Conservation (phyloP, 306 rosid genomes). For the Glycine tomentella region DNA sequence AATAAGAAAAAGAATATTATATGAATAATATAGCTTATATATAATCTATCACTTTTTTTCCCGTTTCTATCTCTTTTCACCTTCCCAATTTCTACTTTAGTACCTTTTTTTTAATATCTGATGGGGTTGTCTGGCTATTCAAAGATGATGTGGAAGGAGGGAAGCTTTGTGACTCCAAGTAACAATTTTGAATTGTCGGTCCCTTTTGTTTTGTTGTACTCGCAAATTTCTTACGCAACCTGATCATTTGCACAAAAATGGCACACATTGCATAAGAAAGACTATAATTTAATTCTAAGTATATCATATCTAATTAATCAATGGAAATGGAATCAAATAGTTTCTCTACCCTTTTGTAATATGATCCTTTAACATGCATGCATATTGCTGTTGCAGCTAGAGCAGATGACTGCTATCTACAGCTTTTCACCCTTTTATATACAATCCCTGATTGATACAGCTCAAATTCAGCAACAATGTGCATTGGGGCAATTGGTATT, state of each 20-base stretch:
- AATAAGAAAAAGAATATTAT: neutral
- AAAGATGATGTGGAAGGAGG: slow-evolving; percentile 61
- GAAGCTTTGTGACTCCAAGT: slow-evolving; percentile 48
- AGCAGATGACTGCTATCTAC: slow-evolving; percentile 48
- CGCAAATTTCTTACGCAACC: slow-evolving; percentile 25
- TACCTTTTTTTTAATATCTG: slow-evolving; percentile 72
- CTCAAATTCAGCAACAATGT: slow-evolving; percentile 40
- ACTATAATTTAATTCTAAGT: neutral
- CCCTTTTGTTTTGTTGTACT: slow-evolving; percentile 40
- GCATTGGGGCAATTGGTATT: slow-evolving; percentile 24
- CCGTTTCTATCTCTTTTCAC: slow-evolving; percentile 32
- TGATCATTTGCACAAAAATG: slow-evolving; percentile 4
- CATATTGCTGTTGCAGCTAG: slow-evolving; percentile 40
- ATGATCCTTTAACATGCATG: slow-evolving; percentile 48
- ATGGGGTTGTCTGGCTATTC: slow-evolving; percentile 74
- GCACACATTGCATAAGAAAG: slow-evolving; percentile 3
- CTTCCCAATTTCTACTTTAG: slow-evolving; percentile 60
- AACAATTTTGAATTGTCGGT: slow-evolving; percentile 52
- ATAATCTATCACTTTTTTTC: neutral
- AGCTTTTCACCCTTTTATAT: slow-evolving; percentile 53
- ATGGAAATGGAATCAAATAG: slow-evolving; percentile 44
- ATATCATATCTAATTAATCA: slow-evolving; percentile 11
- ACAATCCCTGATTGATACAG: slow-evolving; percentile 43
- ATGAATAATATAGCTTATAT: neutral
- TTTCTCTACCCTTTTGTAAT: slow-evolving; percentile 13